Base-by-base conservation (phyloP, 1,139 yeast genomes). In the Debaryomyces subglobosus region DNA sequence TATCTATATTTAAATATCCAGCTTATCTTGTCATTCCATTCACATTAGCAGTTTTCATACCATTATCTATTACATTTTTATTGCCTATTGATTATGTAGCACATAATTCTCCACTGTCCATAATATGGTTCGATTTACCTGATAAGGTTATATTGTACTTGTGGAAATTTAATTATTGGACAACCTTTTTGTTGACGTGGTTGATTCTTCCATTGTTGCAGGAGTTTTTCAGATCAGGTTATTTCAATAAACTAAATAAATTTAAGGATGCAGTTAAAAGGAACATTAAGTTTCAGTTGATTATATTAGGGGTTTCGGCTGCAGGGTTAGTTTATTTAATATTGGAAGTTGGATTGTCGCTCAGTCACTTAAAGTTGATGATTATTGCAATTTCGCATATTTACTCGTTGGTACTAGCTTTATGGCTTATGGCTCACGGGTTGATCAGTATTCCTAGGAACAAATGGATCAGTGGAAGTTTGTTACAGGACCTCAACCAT, bases 371-470 rank as follows among this genome's bases (percentile, higher is more conserved):
- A 60, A 86, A 85, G 62, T 76, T 85, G 43, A 77, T 89, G 69
- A 76, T 86, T 13, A 86, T 89, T 54, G 94, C 95, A 0, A 61
- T 88, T 25, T 82, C 95, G 1, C 95, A 89, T 63, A 83, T 88
- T n/a, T 89, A 89, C 63, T 81, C 96, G 0, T 74, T 89, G 60
- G 74, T 86, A 2, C 63, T 89, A 41, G 92, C 95, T 0, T 73
- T 88, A 27, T 89, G 95, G 95, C 70, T 89, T 48, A 84, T 89
- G 88, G 89, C 94, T 1, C 94, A 89, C 62, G 96, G 96, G 0
- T 66, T 89, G 47, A 81, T 87, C 21, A 77, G 79, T 46, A 73
- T 88, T 3, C 96, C 96, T 0, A 72, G 89, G 48, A 66, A 75
- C 36, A 65, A 70, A 51, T 85, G 89, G 82, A 67, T 69, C 46